These are phyloP conservation scores for Vitis cinerea DNA, from an alignment of 164 flowering plant genomes.

Conservation along the genomic window DNA sequence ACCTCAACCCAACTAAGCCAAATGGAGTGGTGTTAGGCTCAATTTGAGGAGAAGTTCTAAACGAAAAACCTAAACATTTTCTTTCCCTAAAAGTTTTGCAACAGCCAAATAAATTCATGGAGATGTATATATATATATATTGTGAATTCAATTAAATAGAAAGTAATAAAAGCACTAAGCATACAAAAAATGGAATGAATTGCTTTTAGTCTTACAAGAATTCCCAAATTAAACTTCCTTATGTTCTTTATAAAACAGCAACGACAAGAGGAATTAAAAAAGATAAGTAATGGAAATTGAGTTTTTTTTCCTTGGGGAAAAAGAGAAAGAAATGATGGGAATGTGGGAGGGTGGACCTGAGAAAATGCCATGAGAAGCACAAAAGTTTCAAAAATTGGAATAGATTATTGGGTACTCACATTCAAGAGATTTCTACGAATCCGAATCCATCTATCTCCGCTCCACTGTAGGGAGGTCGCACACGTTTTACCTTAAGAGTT, in stretches of 20 bases:
- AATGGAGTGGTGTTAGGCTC: too few relatives aligned
- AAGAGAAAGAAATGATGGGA: background rate
- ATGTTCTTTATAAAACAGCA: too few relatives aligned
- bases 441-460: slow-evolving; percentile 43
- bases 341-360: slow-evolving; percentile 38
- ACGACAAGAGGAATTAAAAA: too few relatives aligned
- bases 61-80: background rate
- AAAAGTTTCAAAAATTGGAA: slow-evolving; percentile 51
- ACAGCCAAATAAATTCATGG: background rate
- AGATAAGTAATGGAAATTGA: too few relatives aligned
- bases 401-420: slow-evolving; percentile 43
- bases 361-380: slow-evolving; percentile 63
- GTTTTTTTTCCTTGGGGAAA: background rate
- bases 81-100: background rate
- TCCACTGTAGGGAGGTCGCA: background rate
- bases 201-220: too few relatives aligned
- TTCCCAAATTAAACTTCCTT: too few relatives aligned
- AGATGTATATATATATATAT: too few relatives aligned
- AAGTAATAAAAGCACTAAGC: too few relatives aligned
- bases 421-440: slow-evolving; percentile 41
- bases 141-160: background rate
- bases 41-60: too few relatives aligned
- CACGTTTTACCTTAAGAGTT: too few relatives aligned
- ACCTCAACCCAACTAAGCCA: too few relatives aligned
- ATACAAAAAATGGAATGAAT: too few relatives aligned